A percentile compares a stretch with the other conserved stretches of the same genome.
Evolutionary conservation across 306 rosid genomes (phyloP).

Genomic region (Abrus precatorius): DNA sequence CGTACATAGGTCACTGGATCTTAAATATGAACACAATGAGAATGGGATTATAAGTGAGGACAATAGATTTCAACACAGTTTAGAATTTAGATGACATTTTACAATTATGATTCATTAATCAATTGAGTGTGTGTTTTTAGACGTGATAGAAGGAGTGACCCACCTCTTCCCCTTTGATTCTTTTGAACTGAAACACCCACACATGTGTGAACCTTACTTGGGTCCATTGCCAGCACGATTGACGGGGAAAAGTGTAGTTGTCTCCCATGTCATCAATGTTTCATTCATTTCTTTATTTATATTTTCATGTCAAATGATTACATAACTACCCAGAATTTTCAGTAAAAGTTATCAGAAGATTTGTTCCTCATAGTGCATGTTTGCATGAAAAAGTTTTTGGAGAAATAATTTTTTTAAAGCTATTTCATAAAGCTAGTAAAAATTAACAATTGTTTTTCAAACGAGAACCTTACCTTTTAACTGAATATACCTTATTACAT

Average conservation of each 20-base stretch:
- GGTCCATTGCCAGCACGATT: conserved; percentile 39
- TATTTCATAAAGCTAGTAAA: no score
- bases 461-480: no score
- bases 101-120: not conserved
- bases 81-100: not conserved
- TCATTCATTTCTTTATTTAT: not conserved
- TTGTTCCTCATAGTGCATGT: no score
- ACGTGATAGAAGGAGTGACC: conserved; percentile 28
- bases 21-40: no score
- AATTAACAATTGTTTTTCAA: no score
- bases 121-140: conserved; percentile 25
- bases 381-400: no score
- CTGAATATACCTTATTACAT: no score
- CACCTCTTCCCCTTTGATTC: not conserved
- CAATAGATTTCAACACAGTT: no score
- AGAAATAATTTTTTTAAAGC: no score
- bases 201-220: not conserved
- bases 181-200: not conserved
- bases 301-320: not conserved
- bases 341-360: no score
- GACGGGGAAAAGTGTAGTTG: conserved; percentile 42
- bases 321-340: not conserved
- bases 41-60: no score
- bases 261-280: not conserved
- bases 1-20: no score